Conservation (phyloP, 139 green algal species). For the Tetradesmus lagerheimii region DNA sequence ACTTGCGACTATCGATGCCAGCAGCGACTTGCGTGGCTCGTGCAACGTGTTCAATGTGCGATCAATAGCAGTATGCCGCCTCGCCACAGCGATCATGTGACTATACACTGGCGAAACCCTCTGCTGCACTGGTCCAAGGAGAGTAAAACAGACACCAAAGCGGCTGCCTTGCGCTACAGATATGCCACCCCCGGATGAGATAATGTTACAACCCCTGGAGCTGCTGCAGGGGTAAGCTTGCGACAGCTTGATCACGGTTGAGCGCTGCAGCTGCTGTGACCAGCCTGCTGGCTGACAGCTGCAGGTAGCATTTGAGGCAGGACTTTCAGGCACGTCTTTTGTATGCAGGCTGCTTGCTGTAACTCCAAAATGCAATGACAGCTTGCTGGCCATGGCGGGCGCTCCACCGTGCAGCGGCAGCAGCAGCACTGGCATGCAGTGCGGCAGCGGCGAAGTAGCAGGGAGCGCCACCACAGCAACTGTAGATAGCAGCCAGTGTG, state of each 20-base stretch:
- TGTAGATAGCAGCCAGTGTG: neutral
- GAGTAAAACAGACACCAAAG: neutral
- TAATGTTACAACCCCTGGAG: neutral
- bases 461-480: neutral
- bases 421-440: neutral
- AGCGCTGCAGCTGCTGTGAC: neutral
- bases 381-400: neutral
- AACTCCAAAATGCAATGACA: constrained; percentile 5
- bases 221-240: neutral
- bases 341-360: constrained; percentile 1
- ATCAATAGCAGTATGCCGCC: neutral
- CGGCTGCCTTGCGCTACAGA: neutral
- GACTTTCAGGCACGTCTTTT: neutral
- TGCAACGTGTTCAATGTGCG: neutral
- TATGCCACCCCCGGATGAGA: neutral
- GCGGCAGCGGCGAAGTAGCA: neutral
- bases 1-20: neutral
- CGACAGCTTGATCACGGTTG: neutral
- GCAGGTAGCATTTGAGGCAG: neutral
- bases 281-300: neutral
- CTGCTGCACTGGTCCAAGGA: neutral
- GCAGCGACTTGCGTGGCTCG: neutral
- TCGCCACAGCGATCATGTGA: neutral
- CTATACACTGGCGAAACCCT: neutral
- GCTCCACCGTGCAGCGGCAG: neutral